Percentiles rank a stretch among this genome's conserved stretches.
phyloP scores from a whole-genome alignment of 2,329 filamentous ascomycete species.

The Pseudogymnoascus sp. region DNA sequence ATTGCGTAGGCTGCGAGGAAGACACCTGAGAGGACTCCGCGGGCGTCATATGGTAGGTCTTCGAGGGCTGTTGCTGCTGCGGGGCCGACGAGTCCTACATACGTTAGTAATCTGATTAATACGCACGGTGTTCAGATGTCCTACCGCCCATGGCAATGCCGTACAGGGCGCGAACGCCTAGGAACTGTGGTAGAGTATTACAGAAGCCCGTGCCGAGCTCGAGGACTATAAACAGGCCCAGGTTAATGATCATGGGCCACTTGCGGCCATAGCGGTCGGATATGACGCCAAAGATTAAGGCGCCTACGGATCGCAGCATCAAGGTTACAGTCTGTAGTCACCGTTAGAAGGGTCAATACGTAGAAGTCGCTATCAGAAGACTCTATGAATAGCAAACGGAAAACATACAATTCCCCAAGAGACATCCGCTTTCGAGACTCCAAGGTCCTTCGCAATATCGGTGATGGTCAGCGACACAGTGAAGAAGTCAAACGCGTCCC shows the following conservation, averaged over 20 bases:
- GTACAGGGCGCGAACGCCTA: conserved; percentile 67
- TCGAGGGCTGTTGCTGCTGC: conserved; percentile 71
- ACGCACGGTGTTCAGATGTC: not conserved
- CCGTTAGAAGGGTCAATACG: not conserved
- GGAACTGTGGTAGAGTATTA: conserved; percentile 39
- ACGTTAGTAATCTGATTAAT: not conserved
- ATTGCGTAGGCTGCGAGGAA: conserved; percentile 23
- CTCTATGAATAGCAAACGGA: not conserved
- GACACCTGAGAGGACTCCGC: conserved; percentile 24
- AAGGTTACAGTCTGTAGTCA: conserved; percentile 23
- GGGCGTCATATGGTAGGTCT: conserved; percentile 31
- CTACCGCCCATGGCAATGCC: conserved; percentile 71
- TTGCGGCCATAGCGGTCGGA: conserved; percentile 52
- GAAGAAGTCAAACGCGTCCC: conserved; percentile 62
- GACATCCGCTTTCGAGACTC: conserved; percentile 48
- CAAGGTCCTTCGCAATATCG: conserved; percentile 46
- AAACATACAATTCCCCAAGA: conserved; percentile 48
- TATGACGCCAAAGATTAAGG: conserved; percentile 42
- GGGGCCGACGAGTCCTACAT: conserved; percentile 56
- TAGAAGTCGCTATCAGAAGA: not conserved
- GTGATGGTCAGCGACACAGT: conserved; percentile 54
- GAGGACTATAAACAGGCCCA: conserved; percentile 60
- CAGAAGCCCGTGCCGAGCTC: conserved; percentile 43
- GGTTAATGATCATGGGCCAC: conserved; percentile 68
- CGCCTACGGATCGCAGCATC: conserved; percentile 28